phyloP scores from a whole-genome alignment of 2,329 filamentous ascomycete genomes.

The Tolypocladium capitatum region DNA sequence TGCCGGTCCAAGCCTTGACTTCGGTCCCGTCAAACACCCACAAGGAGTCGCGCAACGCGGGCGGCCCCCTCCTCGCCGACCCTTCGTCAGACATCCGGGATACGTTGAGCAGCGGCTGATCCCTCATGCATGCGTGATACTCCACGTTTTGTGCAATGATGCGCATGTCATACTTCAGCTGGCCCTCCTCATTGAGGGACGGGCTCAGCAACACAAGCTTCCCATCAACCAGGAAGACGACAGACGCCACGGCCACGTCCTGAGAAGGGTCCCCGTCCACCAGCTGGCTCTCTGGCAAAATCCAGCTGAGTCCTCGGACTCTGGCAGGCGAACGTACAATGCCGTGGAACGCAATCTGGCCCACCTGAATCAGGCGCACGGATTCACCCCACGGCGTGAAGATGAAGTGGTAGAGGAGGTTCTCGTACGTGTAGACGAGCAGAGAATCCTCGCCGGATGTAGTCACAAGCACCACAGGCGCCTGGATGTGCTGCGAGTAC shows the following conservation, averaged over 20 bases:
- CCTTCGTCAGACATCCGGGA: constrained; percentile 14
- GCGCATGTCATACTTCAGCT: constrained; percentile 96
- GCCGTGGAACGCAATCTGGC: constrained; percentile 93
- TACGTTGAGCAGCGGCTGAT: constrained; percentile 45
- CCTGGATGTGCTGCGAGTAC: constrained; percentile 63
- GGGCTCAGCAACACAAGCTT: constrained; percentile 89
- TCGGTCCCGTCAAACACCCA: constrained; percentile 90
- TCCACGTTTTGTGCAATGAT: constrained; percentile 93
- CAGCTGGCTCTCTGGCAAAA: constrained; percentile 81
- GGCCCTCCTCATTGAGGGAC: constrained; percentile 65
- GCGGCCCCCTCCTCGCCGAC: constrained; percentile 13
- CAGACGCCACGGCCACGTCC: constrained; percentile 85
- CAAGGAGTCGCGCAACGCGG: constrained; percentile 65
- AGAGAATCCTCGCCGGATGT: constrained; percentile 88
- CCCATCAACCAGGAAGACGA: constrained; percentile 92
- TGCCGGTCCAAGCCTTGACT: constrained; percentile 78
- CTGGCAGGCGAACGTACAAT: constrained; percentile 88
- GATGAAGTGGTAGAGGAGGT: constrained; percentile 87
- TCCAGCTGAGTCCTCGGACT: constrained; percentile 89
- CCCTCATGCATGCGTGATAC: constrained; percentile 85
- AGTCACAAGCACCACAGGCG: constrained; percentile 80
- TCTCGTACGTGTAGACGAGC: constrained; percentile 93
- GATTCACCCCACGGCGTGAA: constrained; percentile 59
- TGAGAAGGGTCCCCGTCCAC: constrained; percentile 86
- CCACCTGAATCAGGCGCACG: constrained; percentile 77